These are phyloP conservation scores for Aspergillus affinis DNA, from an alignment of 495 filamentous ascomycete genomes.

Conservation along the genomic window DNA sequence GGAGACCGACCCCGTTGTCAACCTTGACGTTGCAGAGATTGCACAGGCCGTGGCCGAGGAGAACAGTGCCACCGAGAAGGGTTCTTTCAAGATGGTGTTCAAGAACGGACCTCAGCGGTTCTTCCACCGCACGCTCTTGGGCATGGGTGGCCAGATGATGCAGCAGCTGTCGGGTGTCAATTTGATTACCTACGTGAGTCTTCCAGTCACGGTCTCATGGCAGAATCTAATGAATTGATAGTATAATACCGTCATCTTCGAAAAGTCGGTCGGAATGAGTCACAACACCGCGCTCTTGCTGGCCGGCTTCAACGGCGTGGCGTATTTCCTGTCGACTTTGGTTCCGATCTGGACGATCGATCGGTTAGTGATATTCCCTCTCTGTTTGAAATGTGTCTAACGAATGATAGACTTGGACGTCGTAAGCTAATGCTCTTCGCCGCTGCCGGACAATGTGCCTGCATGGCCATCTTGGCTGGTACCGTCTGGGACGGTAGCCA, in stretches of 20 bases:
- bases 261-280: constrained; percentile 34
- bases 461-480: constrained; percentile 39
- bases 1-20: constrained; percentile 27
- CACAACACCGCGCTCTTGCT: constrained; percentile 44
- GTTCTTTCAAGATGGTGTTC: constrained; percentile 34
- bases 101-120: constrained; percentile 37
- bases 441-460: constrained; percentile 51
- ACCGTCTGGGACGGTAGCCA: constrained; percentile 31
- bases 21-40: constrained; percentile 30
- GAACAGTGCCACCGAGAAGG: constrained; percentile 23
- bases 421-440: constrained; percentile 50
- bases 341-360: constrained; percentile 55
- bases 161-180: constrained; percentile 49
- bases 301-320: constrained; percentile 48
- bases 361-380: constrained; percentile 19
- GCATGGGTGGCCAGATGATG: constrained; percentile 45
- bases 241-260: constrained; percentile 40
- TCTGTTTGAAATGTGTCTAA: neutral
- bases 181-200: constrained; percentile 40
- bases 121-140: constrained; percentile 34
- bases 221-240: constrained; percentile 1
- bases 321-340: constrained; percentile 47
- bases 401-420: constrained; percentile 39
- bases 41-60: constrained; percentile 32
- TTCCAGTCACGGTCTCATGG: neutral